Percentiles rank a stretch among this genome's conserved stretches.
These are phyloP conservation scores for Sergeia podlipaevii DNA, from an alignment of 208 protist species.

Conservation along the genomic window DNA sequence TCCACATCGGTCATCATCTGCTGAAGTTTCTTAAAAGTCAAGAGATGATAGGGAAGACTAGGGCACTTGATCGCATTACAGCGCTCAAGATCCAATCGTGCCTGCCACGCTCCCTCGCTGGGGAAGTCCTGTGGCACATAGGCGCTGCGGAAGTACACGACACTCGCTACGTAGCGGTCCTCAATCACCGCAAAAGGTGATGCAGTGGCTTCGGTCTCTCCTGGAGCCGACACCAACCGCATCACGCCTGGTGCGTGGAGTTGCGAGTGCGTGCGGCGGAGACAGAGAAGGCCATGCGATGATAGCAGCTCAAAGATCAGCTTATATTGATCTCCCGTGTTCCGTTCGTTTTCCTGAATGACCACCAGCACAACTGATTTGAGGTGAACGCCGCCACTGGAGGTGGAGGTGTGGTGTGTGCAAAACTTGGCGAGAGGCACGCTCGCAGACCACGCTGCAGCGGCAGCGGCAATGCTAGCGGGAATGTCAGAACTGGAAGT, in stretches of 20 bases:
- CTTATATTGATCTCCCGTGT: conserved; percentile 92
- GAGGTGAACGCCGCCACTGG: conserved; percentile 7
- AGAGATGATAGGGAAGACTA: conserved; percentile 92
- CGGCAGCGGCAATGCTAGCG: conserved; percentile 34
- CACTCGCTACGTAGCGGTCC: conserved; percentile 50
- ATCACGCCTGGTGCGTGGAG: conserved; percentile 52
- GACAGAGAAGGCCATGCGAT: conserved; percentile 59
- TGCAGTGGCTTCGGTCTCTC: not conserved
- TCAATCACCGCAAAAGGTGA: conserved; percentile 72
- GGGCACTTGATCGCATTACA: conserved; percentile 93
- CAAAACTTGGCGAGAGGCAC: conserved; percentile 15
- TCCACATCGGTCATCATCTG: conserved; percentile 83
- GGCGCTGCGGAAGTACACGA: conserved; percentile 92
- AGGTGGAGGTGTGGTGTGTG: conserved; percentile 8
- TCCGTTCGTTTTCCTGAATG: conserved; percentile 90
- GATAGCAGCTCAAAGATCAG: conserved; percentile 78
- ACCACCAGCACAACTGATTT: conserved; percentile 87
- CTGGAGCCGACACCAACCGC: conserved; percentile 25
- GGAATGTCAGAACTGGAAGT: conserved; percentile 36
- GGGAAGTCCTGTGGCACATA: conserved; percentile 93
- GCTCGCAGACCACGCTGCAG: conserved; percentile 26
- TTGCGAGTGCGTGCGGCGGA: conserved; percentile 85
- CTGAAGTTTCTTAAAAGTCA: conserved; percentile 96
- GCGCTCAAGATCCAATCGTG: conserved; percentile 69
- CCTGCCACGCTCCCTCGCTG: conserved; percentile 66